Evolutionary conservation across 2,329 filamentous ascomycete species (phyloP).

Genomic region (Trichoderma semiorbis): DNA sequence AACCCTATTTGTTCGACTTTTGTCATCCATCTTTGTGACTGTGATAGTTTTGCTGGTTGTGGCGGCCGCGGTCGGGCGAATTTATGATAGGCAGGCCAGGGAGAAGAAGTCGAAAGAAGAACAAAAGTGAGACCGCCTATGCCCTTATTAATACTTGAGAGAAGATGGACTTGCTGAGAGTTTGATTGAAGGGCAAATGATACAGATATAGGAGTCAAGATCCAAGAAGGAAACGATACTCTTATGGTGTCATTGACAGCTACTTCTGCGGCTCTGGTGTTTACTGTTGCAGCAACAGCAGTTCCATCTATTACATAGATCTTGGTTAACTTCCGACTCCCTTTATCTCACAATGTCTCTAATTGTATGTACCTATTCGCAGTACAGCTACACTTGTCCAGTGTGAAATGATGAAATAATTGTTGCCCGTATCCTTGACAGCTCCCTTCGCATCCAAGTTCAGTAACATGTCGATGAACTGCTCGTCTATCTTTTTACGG

Average conservation of each 20-base stretch:
- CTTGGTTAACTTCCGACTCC: background rate
- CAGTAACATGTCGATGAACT: too few relatives aligned
- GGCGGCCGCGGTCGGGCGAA: slow-evolving; percentile 25
- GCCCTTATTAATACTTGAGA: background rate
- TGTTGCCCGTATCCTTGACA: too few relatives aligned
- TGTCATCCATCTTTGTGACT: slow-evolving; percentile 25
- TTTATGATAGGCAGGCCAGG: slow-evolving; percentile 4
- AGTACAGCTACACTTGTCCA: background rate
- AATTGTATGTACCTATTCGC: background rate
- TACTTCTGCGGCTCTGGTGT: background rate
- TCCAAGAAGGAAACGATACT: background rate
- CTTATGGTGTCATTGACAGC: background rate
- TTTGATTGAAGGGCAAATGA: background rate
- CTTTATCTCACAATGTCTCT: background rate
- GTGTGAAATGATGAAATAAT: background rate
- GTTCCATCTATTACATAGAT: background rate
- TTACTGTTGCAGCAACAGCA: background rate
- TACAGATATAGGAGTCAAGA: background rate
- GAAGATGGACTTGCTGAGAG: background rate
- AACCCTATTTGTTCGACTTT: slow-evolving; percentile 22
- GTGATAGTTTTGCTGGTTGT: slow-evolving; percentile 26
- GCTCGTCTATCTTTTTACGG: too few relatives aligned
- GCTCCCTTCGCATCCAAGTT: too few relatives aligned
- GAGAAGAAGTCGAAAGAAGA: background rate
- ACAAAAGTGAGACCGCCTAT: background rate